phyloP scores from a whole-genome alignment of 768 basidiomycete genomes.

The Cubamyces lactineus region DNA sequence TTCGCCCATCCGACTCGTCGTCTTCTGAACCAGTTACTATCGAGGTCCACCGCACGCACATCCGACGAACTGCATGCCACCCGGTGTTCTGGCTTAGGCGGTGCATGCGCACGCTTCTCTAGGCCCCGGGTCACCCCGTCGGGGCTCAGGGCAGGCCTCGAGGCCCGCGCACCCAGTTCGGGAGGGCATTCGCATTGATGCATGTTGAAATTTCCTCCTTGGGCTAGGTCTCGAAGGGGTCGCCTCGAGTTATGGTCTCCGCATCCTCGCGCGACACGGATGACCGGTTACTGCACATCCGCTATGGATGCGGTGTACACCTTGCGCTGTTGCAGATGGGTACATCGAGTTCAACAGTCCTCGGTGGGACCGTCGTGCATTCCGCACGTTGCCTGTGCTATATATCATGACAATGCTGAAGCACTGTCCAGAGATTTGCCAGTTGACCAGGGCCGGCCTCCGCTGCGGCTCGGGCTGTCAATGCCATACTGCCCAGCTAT shows the following conservation, averaged over 20 bases:
- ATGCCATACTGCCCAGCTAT: too few relatives aligned
- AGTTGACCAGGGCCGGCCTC: too few relatives aligned
- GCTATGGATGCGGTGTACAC: too few relatives aligned
- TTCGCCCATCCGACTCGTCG: background rate
- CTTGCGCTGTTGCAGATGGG: too few relatives aligned
- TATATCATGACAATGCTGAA: too few relatives aligned
- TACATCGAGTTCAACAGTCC: too few relatives aligned
- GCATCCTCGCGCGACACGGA: constrained; percentile 7
- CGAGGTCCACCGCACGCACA: background rate
- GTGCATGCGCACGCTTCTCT: constrained; percentile 6
- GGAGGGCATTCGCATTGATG: constrained; percentile 2
- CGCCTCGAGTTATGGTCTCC: background rate
- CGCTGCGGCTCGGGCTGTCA: too few relatives aligned
- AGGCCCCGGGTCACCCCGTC: background rate
- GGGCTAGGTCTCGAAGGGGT: background rate
- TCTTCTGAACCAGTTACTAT: background rate
- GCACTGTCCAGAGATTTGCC: too few relatives aligned
- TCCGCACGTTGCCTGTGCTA: too few relatives aligned
- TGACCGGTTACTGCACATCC: background rate
- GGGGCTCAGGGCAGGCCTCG: background rate
- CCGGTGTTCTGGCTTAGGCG: background rate
- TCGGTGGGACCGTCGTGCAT: too few relatives aligned
- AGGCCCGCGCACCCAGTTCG: background rate
- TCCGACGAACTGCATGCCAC: background rate
- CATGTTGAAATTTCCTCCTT: background rate